Base-by-base conservation (phyloP, 192 early-diverging fungal genomes). In the Backusella sp. region DNA sequence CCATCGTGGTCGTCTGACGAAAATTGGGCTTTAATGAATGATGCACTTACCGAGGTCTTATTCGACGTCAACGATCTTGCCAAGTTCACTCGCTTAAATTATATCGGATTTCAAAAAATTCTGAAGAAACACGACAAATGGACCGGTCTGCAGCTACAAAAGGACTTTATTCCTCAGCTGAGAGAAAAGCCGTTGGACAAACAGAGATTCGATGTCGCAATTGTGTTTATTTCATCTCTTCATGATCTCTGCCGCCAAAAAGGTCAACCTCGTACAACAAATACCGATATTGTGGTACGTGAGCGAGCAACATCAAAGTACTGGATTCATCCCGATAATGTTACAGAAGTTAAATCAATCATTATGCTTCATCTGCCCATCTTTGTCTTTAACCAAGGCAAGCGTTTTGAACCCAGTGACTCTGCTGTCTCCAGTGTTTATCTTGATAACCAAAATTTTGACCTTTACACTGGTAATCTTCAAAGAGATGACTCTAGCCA, bases 41-140 rank as follows among this genome's bases (percentile, higher is more conserved):
- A 83, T 66, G 83, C 86, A 62, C 89, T 95, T 71, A 88, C 91
- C 66, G 83, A 88, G 35, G 92, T 95, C 62, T 90, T 91, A 5
- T 85, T 88, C 73, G 94, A 93, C 56, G 88, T 94, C 35, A 93
- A 94, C 74, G 91, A 95, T 80, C 84, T 95, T 68, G 90, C 93
- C 68, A 93, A 92, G 77, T 95, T 91, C 71, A 90, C 89, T n/a
- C 86, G 94, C 6, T 85, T 93, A 78, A 95, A 95, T 86, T 95
- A 92, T 76, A 91, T 91, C 12, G 94, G 91, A 32, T 94, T 95
- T 74, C 87, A 91, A 72, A 93, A 97, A 88, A 98, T 98, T 78
- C 85, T 99, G 76, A 99, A 99, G 85, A 99, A 99, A 85, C 98
- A 99, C 79, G 97, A 99, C 83, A 96, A 96, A 80, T 92, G 94